A percentile compares a stretch with the other conserved stretches of the same genome.
Conservation (phyloP, 768 basidiomycete species). For the Hericium rajendrae region DNA sequence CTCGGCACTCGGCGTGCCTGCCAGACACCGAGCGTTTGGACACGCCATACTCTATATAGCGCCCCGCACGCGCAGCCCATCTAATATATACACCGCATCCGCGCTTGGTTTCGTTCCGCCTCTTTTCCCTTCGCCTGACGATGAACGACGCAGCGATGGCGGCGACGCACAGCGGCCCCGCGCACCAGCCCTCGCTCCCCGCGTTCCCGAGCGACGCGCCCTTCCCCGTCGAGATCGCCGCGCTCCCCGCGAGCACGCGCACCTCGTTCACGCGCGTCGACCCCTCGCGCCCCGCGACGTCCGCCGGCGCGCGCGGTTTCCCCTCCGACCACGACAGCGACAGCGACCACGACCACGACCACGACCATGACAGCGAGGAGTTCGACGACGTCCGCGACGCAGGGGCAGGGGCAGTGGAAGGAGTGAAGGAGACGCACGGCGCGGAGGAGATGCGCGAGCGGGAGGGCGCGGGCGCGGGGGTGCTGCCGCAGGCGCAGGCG, state of each 20-base stretch:
- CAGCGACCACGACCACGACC: neutral
- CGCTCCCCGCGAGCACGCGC: slow-evolving; percentile 34
- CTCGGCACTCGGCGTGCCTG: neutral
- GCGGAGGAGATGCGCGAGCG: neutral
- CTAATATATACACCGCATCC: neutral
- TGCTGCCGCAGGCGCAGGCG: neutral
- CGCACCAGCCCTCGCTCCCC: slow-evolving; percentile 9
- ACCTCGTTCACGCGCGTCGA: slow-evolving; percentile 44
- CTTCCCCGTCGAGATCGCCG: slow-evolving; percentile 14
- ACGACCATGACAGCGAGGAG: neutral
- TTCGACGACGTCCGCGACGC: slow-evolving; percentile 6
- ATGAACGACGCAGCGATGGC: neutral
- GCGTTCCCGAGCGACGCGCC: slow-evolving; percentile 1
- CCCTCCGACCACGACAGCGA: neutral
- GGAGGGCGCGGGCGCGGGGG: neutral
- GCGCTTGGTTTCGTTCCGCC: too few relatives aligned
- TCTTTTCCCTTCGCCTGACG: neutral
- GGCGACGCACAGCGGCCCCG: neutral
- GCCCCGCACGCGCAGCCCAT: neutral
- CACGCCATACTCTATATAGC: neutral
- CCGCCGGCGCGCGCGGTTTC: slow-evolving; percentile 5
- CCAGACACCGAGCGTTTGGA: neutral
- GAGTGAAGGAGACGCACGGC: neutral
- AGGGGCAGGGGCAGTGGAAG: neutral
- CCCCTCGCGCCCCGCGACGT: slow-evolving; percentile 16